These are phyloP conservation scores for Pichia terricola DNA, from an alignment of 1,139 yeast species.

Conservation along the genomic window DNA sequence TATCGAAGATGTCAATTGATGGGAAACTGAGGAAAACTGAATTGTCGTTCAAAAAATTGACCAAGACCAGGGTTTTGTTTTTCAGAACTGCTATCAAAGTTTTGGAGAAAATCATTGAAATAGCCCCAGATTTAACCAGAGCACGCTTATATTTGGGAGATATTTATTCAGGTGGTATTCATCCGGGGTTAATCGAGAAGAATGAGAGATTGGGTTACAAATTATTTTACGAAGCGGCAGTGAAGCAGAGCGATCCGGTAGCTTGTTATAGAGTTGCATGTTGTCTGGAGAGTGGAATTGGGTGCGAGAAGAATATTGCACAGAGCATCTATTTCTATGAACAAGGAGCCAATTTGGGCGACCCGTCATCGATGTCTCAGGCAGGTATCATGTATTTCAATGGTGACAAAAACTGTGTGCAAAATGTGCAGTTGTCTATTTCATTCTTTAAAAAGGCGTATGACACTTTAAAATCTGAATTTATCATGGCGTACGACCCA, in stretches of 20 bases:
- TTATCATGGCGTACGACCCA: slow-evolving; percentile 24
- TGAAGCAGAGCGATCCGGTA: slow-evolving; percentile 39
- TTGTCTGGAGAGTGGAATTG: slow-evolving; percentile 59
- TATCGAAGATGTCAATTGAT: slow-evolving; percentile 35
- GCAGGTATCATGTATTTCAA: slow-evolving; percentile 53
- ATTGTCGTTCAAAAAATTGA: slow-evolving; percentile 34
- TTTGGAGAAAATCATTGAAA: slow-evolving; percentile 37
- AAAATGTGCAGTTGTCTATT: slow-evolving; percentile 39
- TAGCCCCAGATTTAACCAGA: slow-evolving; percentile 30
- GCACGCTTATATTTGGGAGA: slow-evolving; percentile 54
- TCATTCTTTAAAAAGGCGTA: slow-evolving; percentile 51
- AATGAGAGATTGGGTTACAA: slow-evolving; percentile 54
- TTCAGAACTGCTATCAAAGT: slow-evolving; percentile 48
- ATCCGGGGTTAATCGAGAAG: slow-evolving; percentile 38
- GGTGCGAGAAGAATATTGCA: slow-evolving; percentile 35
- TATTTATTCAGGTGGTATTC: slow-evolving; percentile 46
- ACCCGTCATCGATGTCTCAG: slow-evolving; percentile 57
- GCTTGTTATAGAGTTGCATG: slow-evolving; percentile 62
- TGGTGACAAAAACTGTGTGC: slow-evolving; percentile 33
- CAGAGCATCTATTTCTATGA: slow-evolving; percentile 45
- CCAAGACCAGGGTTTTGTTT: slow-evolving; percentile 45
- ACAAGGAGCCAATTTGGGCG: slow-evolving; percentile 49
- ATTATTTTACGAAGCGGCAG: slow-evolving; percentile 47
- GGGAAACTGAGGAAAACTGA: slow-evolving; percentile 31
- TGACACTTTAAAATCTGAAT: slow-evolving; percentile 21